phyloP scores from a whole-genome alignment of 1,139 yeast genomes.

The Hyphopichia fennica region DNA sequence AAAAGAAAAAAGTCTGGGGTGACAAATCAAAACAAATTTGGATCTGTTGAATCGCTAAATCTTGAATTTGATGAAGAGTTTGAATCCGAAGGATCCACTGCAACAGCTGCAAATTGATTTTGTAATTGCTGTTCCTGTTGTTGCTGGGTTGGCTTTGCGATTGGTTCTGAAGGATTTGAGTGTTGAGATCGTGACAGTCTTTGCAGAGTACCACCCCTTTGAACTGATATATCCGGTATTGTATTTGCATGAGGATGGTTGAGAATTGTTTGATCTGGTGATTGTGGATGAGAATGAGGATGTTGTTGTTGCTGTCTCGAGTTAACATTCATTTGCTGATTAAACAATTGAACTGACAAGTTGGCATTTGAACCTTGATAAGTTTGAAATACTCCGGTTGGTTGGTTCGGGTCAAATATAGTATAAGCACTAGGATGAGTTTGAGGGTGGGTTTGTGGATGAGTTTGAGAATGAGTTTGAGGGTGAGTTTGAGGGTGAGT shows the following conservation, averaged over 20 bases:
- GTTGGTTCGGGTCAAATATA: slow-evolving; percentile 2
- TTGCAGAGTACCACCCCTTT: background rate
- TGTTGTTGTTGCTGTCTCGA: slow-evolving; percentile 3
- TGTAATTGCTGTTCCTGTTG: slow-evolving; percentile 1
- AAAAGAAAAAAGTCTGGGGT: background rate
- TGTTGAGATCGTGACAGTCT: background rate
- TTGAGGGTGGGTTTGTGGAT: background rate
- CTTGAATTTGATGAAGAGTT: background rate
- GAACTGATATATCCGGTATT: too few species aligned
- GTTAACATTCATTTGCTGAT: slow-evolving; percentile 3
- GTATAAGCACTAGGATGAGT: background rate
- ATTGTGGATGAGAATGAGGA: background rate
- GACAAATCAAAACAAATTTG: background rate
- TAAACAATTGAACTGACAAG: background rate
- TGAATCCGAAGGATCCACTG: background rate
- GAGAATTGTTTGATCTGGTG: too few species aligned
- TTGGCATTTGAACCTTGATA: background rate
- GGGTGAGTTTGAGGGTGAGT: background rate
- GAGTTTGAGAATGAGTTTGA: background rate
- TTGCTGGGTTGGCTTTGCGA: background rate
- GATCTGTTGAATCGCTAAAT: background rate
- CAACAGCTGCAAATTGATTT: background rate
- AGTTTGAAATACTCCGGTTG: slow-evolving; percentile 1
- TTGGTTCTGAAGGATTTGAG: background rate
- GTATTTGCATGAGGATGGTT: too few species aligned